Evolutionary conservation across 2,329 filamentous ascomycete species (phyloP).

Genomic region (Colletotrichum tanaceti): DNA sequence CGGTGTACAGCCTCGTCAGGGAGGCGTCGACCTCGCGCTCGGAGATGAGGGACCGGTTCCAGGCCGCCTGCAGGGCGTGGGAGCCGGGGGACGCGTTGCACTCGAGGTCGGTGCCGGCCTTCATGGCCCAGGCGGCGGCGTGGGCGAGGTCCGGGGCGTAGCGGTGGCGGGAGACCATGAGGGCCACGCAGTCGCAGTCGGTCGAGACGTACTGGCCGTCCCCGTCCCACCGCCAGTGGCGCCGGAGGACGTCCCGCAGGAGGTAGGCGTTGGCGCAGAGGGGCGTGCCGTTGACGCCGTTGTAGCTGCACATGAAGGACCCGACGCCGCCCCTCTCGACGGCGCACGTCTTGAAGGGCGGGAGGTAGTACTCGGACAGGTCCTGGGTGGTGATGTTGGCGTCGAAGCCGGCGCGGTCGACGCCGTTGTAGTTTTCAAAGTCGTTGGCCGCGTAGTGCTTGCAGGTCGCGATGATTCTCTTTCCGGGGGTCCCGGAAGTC

Average conservation of each 20-base stretch:
- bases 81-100: conserved; percentile 43
- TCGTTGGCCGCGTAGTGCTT: conserved; percentile 72
- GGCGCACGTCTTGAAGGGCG: conserved; percentile 72
- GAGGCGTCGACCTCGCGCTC: conserved; percentile 54
- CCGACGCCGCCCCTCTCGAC: conserved; percentile 65
- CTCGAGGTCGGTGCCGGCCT: conserved; percentile 52
- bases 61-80: conserved; percentile 42
- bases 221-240: conserved; percentile 73
- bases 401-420: conserved; percentile 65
- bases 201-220: conserved; percentile 72
- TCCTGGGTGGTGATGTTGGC: conserved; percentile 70
- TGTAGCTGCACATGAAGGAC: conserved; percentile 73
- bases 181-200: conserved; percentile 64
- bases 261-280: conserved; percentile 73
- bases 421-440: conserved; percentile 58
- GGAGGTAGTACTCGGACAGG: conserved; percentile 74
- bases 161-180: conserved; percentile 34
- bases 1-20: conserved; percentile 63
- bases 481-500: background rate
- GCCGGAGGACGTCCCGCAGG: conserved; percentile 70
- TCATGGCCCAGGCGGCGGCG: conserved; percentile 50
- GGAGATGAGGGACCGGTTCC: conserved; percentile 49
- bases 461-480: conserved; percentile 65
- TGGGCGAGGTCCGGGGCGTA: conserved; percentile 44
- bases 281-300: conserved; percentile 74